A percentile compares a stretch with the other conserved stretches of the same genome.
Evolutionary conservation across 2,329 filamentous ascomycete genomes (phyloP).

Genomic region (Microsporum audouinii): DNA sequence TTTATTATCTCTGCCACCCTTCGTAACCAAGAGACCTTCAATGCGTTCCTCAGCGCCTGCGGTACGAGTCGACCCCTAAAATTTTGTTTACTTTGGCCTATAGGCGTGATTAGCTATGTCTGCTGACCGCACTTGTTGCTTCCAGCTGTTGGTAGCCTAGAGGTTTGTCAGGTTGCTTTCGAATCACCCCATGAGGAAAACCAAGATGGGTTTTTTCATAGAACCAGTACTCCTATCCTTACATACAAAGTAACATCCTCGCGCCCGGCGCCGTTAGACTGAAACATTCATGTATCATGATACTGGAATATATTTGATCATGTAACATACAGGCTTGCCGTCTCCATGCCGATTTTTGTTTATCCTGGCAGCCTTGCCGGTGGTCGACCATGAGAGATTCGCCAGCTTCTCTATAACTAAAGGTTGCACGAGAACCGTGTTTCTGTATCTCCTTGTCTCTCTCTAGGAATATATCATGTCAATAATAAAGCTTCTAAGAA

Average conservation of each 20-base stretch:
- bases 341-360: not conserved
- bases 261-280: not conserved
- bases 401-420: not conserved
- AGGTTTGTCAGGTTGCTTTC: conserved; percentile 31
- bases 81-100: not conserved
- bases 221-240: conserved; percentile 28
- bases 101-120: not conserved
- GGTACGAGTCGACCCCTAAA: conserved; percentile 34
- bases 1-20: conserved; percentile 52
- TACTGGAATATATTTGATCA: not conserved
- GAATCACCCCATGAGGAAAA: conserved; percentile 31
- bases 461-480: not conserved
- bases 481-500: not conserved
- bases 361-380: not conserved
- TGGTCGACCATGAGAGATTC: not conserved
- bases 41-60: conserved; percentile 47
- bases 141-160: conserved; percentile 26
- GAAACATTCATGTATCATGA: not conserved
- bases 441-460: not conserved
- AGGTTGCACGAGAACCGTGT: not conserved
- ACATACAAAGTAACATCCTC: conserved; percentile 20
- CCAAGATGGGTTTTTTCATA: conserved; percentile 41
- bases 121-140: conserved; percentile 7
- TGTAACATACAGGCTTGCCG: not conserved
- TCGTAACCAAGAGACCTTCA: conserved; percentile 51